Conservation (phyloP, 176 grass and related monocot genomes). For the Hsuehochloa calcarea region DNA sequence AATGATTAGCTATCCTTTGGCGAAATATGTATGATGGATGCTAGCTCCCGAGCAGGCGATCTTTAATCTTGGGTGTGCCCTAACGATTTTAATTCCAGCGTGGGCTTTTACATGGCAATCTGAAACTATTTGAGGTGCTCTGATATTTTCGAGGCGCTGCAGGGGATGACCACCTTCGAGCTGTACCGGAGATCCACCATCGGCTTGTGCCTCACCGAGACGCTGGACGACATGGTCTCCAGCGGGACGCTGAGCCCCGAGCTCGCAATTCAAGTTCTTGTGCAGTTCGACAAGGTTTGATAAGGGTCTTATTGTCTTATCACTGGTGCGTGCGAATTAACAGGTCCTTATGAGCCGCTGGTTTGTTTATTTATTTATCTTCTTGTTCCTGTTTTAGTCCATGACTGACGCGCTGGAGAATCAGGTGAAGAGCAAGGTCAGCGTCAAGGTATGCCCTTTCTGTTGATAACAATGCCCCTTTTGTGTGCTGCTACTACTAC, state of each 20-base stretch:
- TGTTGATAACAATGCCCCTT: not conserved
- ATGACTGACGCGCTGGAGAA: slow-evolving; percentile 68
- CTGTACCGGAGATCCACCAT: slow-evolving; percentile 74
- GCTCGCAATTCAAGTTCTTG: slow-evolving; percentile 79
- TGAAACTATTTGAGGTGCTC: not conserved
- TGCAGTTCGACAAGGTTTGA: slow-evolving; percentile 89
- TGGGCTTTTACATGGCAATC: not conserved
- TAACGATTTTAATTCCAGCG: not conserved
- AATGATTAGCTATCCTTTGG: not conserved
- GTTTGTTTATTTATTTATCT: not conserved
- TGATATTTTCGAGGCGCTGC: not conserved
- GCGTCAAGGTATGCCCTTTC: slow-evolving; percentile 55
- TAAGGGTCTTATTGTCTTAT: not conserved
- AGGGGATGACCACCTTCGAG: slow-evolving; percentile 70
- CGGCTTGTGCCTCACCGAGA: slow-evolving; percentile 71
- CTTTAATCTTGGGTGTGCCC: not conserved
- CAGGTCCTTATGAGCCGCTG: not conserved
- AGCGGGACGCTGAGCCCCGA: slow-evolving; percentile 58
- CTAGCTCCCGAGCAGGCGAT: not conserved
- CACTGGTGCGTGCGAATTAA: not conserved
- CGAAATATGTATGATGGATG: not conserved
- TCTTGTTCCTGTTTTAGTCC: slow-evolving; percentile 50
- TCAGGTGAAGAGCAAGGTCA: slow-evolving; percentile 80
- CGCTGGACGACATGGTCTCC: slow-evolving; percentile 80
- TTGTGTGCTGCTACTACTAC: not conserved